Base-by-base conservation (phyloP, 768 basidiomycete genomes). In the Boletellus ananas region DNA sequence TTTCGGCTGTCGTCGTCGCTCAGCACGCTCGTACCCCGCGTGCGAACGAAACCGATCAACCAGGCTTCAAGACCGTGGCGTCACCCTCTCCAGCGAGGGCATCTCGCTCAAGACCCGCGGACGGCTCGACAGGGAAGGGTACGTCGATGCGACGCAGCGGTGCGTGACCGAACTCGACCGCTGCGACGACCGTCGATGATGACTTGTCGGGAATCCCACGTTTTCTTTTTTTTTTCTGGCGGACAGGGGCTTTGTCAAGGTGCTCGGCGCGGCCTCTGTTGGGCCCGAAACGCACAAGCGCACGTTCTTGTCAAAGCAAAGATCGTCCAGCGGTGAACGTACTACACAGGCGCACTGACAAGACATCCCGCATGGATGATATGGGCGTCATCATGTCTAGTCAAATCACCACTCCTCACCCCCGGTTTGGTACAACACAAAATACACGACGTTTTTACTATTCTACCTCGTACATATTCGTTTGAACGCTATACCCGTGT, bases 91-190 rank as follows among this genome's bases (percentile, higher is more conserved):
- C 1, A 65, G 72, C n/a, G 69, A 71, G 4, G 87, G 87, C 4
- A 72, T 88, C 12, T 77, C 83, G 0, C 72, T 89, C 37, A 86
- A 85, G 67, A 88, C 85, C 1, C 63, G 73, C 18, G 77, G 74
- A 51, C 74, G 76, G 6, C 76, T 84, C 54, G 79, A 80, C 52
- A 72, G 82, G 35, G 79, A 84, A 46, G 75, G 78, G 36, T 88
- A 88, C 52, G 70, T 88, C 3, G 85, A 87, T 58, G 84, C 85
- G 7, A 87, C 85, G 14, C 87, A 87, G 60, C 71, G 86, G 86
- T 48, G 31, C 5, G 38, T 47, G 8, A 6, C 7, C 5, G 45
- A 16, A n/a, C 17, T 11, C 21, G 12, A 17, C n/a, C 6, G 5
- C 12, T 12, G 29, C 4, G 29, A 17, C 27, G 13, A 21, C 4